Conservation (phyloP, 805 yeast genomes). For the Schwanniomyces yamadae region DNA sequence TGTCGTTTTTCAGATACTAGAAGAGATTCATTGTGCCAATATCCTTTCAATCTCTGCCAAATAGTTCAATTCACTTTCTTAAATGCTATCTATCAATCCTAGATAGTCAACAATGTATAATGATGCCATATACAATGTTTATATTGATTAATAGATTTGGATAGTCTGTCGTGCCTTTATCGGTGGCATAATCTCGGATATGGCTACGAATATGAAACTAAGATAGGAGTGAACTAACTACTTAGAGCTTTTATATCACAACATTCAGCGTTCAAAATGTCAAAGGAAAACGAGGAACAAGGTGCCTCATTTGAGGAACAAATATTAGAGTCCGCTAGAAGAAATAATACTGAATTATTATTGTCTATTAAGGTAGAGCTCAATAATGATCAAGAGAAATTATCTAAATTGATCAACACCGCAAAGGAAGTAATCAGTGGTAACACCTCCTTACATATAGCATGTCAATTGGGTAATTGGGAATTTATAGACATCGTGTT, state of each 20-base stretch:
- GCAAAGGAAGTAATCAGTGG: conserved; percentile 70
- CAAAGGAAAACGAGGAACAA: conserved; percentile 6
- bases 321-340: conserved; percentile 79
- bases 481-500: conserved; percentile 79
- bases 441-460: conserved; percentile 77
- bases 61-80: no score
- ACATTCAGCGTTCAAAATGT: no score
- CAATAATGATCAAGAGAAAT: conserved; percentile 35
- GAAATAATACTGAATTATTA: conserved; percentile 80
- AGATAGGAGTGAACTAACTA: no score
- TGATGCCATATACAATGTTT: no score
- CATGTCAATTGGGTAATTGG: conserved; percentile 79
- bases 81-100: no score
- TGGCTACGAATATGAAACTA: no score
- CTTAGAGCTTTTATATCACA: no score
- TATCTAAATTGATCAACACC: conserved; percentile 58
- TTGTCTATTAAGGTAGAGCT: conserved; percentile 51
- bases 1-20: no score
- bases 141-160: neutral
- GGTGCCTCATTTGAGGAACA: conserved; percentile 81
- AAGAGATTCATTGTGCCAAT: no score
- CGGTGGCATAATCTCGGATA: conserved; percentile 3
- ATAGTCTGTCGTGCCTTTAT: conserved; percentile 4
- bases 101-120: no score
- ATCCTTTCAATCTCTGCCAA: no score